A percentile compares a stretch with the other conserved stretches of the same genome.
Conservation (phyloP, 345 rosid genomes). For the Adansonia digitata region DNA sequence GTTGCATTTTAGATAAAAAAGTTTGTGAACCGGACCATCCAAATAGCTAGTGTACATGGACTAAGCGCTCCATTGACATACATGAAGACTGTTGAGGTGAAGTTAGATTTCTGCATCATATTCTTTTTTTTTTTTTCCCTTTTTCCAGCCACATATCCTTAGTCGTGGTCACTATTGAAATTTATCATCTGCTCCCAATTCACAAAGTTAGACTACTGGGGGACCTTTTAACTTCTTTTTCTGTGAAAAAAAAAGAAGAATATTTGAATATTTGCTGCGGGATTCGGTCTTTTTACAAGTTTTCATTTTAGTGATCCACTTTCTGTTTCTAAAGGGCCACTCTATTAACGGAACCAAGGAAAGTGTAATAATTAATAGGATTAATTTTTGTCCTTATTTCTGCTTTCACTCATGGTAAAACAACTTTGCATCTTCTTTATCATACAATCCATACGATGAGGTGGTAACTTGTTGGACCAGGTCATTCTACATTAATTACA, state of each 20-base stretch:
- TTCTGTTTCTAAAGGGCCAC: not conserved
- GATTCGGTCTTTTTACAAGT: not conserved
- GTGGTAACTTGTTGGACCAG: not conserved
- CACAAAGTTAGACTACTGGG: not conserved
- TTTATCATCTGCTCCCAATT: not conserved
- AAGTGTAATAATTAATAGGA: no score
- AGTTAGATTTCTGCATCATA: constrained; percentile 8
- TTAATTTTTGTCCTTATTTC: not conserved
- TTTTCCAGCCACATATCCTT: not conserved
- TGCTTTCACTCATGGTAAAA: not conserved
- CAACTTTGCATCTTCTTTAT: not conserved
- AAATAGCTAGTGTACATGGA: constrained; percentile 74
- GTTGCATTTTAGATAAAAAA: constrained; percentile 50
- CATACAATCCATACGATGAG: not conserved
- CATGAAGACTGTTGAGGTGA: constrained; percentile 74
- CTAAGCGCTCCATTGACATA: constrained; percentile 63
- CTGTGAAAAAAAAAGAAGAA: not conserved
- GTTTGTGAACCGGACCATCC: constrained; percentile 76
- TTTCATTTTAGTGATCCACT: not conserved
- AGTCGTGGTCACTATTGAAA: constrained; percentile 6
- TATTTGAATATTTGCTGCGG: not conserved
- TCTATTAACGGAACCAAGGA: not conserved
- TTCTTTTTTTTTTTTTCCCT: not conserved
- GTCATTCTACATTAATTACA: not conserved
- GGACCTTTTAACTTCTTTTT: not conserved